Conservation (phyloP, 1,139 yeast genomes). For the Blastobotrys capitulatus region DNA sequence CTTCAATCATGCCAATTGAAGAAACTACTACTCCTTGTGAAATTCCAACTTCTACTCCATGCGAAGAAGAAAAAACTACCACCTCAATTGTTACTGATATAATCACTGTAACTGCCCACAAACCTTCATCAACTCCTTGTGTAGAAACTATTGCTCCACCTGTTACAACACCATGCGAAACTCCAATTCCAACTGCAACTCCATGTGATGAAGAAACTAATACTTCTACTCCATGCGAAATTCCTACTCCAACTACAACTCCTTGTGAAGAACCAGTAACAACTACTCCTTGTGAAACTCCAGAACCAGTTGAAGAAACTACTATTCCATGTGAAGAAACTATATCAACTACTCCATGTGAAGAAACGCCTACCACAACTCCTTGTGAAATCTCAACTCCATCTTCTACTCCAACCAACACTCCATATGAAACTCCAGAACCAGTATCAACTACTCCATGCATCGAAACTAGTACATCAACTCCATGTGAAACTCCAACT, state of each 20-base stretch:
- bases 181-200: neutral
- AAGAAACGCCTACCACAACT: neutral
- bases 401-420: too few species aligned
- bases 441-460: neutral
- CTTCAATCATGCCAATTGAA: too few species aligned
- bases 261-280: neutral
- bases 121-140: neutral
- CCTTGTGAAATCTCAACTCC: too few species aligned
- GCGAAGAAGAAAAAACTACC: neutral
- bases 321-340: too few species aligned
- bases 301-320: too few species aligned
- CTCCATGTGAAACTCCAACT: neutral
- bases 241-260: neutral
- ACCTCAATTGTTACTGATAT: neutral
- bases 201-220: too few species aligned
- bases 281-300: neutral
- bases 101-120: too few species aligned
- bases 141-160: neutral
- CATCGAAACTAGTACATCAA: neutral
- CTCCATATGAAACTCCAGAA: too few species aligned
- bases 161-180: neutral
- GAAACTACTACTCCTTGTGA: neutral
- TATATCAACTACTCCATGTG: too few species aligned
- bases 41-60: neutral
- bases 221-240: neutral